Conservation (phyloP, 2,329 filamentous ascomycete genomes). For the Plectosphaerella cucumerina region DNA sequence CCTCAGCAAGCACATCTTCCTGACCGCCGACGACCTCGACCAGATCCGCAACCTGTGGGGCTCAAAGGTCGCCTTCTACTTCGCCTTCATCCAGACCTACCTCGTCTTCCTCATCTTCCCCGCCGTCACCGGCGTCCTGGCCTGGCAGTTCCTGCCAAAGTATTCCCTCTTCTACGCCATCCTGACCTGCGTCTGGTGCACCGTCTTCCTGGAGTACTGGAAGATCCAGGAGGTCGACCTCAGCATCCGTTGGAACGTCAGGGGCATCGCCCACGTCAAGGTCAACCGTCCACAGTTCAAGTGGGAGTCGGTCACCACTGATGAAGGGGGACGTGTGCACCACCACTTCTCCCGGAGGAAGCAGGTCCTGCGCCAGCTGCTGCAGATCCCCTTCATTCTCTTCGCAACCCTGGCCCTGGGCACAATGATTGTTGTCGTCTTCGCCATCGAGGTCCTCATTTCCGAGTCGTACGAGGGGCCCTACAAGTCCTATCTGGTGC, state of each 20-base stretch:
- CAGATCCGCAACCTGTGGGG: conserved; percentile 59
- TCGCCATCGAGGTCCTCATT: conserved; percentile 71
- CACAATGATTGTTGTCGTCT: conserved; percentile 63
- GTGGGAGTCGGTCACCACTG: conserved; percentile 57
- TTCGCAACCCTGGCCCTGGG: conserved; percentile 57
- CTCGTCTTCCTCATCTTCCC: conserved; percentile 68
- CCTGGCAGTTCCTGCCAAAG: conserved; percentile 64
- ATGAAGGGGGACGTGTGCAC: conserved; percentile 59
- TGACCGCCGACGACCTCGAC: conserved; percentile 50
- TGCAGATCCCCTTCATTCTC: conserved; percentile 66
- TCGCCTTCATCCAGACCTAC: conserved; percentile 77
- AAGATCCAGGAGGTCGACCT: conserved; percentile 71
- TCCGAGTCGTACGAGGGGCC: conserved; percentile 70
- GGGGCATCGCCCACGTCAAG: conserved; percentile 63
- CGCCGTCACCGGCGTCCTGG: conserved; percentile 61
- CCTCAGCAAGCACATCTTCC: conserved; percentile 47
- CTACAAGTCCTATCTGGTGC: conserved; percentile 59
- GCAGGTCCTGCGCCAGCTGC: conserved; percentile 59
- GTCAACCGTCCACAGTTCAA: conserved; percentile 60
- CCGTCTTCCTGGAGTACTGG: conserved; percentile 76
- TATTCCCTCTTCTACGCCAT: conserved; percentile 69
- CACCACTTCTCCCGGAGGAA: conserved; percentile 62
- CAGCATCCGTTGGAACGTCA: conserved; percentile 68
- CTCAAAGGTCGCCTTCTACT: conserved; percentile 72
- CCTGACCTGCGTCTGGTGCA: conserved; percentile 64